These are phyloP conservation scores for Stenogyne calaminthoides DNA, from an alignment of 305 asterid genomes.

Conservation along the genomic window DNA sequence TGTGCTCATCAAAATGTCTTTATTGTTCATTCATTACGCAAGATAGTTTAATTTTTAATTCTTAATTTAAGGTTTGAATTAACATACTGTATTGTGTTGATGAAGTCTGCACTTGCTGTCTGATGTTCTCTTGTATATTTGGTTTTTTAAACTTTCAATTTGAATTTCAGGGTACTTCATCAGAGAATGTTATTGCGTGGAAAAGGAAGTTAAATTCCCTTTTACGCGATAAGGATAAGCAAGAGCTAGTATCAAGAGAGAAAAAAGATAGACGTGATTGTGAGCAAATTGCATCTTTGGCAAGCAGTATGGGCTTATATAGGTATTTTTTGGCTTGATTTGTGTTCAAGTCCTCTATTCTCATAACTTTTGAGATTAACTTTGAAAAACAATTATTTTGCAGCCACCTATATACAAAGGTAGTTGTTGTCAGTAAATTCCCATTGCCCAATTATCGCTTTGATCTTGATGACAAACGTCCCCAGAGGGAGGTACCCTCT, in stretches of 20 bases:
- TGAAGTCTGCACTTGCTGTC: constrained; percentile 8
- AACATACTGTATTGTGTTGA: background rate
- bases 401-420: constrained; percentile 82
- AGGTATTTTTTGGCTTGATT: constrained; percentile 47
- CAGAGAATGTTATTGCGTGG: constrained; percentile 61
- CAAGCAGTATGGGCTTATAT: constrained; percentile 74
- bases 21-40: constrained; percentile 17
- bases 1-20: constrained; percentile 15
- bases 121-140: constrained; percentile 12
- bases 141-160: constrained; percentile 8
- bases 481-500: constrained; percentile 84
- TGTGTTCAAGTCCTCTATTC: constrained; percentile 3
- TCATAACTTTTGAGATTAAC: constrained; percentile 19
- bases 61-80: background rate
- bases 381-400: constrained; percentile 32
- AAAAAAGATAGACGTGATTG: constrained; percentile 84
- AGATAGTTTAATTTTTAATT: constrained; percentile 3
- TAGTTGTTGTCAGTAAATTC: constrained; percentile 86
- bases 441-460: constrained; percentile 95
- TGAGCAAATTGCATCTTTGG: constrained; percentile 83
- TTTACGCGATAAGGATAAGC: constrained; percentile 50
- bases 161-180: constrained; percentile 55
- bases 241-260: constrained; percentile 88
- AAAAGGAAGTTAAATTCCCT: constrained; percentile 65
- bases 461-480: constrained; percentile 96